Evolutionary conservation across 345 rosid species (phyloP).

Genomic region (Hibiscus syriacus): DNA sequence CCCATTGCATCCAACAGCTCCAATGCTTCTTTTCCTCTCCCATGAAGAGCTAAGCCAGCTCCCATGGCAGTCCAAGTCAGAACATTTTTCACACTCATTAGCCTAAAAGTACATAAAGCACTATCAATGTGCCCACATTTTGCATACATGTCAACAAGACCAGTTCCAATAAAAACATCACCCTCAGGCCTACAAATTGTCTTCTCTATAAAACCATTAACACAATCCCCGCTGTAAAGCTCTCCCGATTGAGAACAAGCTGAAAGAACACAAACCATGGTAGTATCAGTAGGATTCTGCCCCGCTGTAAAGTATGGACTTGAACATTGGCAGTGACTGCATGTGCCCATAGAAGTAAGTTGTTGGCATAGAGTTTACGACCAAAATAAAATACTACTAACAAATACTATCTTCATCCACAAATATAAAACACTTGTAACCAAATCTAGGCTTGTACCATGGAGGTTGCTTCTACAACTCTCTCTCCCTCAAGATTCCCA

Average conservation of each 20-base stretch:
- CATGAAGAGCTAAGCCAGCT: slow-evolving; percentile 53
- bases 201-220: slow-evolving; percentile 57
- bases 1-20: slow-evolving; percentile 38
- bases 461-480: slow-evolving; percentile 53
- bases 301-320: too few relatives aligned
- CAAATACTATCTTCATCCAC: background rate
- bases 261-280: slow-evolving; percentile 57
- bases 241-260: slow-evolving; percentile 44
- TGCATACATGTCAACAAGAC: slow-evolving; percentile 57
- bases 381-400: too few relatives aligned
- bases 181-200: slow-evolving; percentile 30
- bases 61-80: slow-evolving; percentile 65
- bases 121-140: slow-evolving; percentile 49
- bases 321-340: slow-evolving; percentile 21
- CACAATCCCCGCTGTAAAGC: slow-evolving; percentile 37
- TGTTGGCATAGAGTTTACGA: background rate
- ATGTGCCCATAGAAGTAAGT: slow-evolving; percentile 14
- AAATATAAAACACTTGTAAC: background rate
- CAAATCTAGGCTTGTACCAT: slow-evolving; percentile 24
- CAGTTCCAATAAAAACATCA: slow-evolving; percentile 56
- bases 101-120: slow-evolving; percentile 28
- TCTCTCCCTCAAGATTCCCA: slow-evolving; percentile 31
- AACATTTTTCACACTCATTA: slow-evolving; percentile 43
- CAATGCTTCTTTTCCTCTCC: slow-evolving; percentile 42
- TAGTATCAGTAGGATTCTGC: slow-evolving; percentile 44